Evolutionary conservation across 768 basidiomycete species (phyloP), one percentile per base, ranked within the genome.

Genomic region (Tulasnella sp.): DNA sequence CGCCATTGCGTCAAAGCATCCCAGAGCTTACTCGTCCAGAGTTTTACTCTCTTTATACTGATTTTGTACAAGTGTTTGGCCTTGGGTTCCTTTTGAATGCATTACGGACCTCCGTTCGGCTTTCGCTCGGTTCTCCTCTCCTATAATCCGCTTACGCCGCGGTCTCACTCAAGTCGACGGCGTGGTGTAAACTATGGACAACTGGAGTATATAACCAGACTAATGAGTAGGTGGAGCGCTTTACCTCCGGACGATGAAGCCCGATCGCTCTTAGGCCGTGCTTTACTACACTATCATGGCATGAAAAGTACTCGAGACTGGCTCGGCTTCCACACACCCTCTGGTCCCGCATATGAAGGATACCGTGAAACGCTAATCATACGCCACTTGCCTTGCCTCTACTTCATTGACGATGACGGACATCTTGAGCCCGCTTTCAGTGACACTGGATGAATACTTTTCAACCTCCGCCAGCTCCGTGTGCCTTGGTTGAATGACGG

Each of bases 111-210:
- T 69, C 31, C 34, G 16, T 31, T 69, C 3, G 64, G 31, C 64
- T 4, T 20, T 69, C 14, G 31, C 64, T 69, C 34, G 64, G 64
- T 69, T 37, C 34, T 69, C 64, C 34, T 69, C 58, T 60, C 64
- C 64, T 31, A 69, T 31, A 14, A 37, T 37, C 34, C 64, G 64
- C 64, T 12, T 69, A 69, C 64, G 64, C 64, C 64, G 64, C 64
- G 64, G 64, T 37, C 64, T 69, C 64, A 69, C 64, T 69, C 64
- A 69, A 69, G 64, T 69, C 64, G 64, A 37, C 64, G 64, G 64
- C 64, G 64, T 69, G 34, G 64, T 69, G 64, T 20, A 20, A 69
- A 37, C 31, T 34, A 4, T 69, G 64, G 18, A 34, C 28, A 37
- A 69, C 28, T 37, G 34, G 34, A 2, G 18, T 69, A 28, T 69